These are phyloP conservation scores for Cylindrotheca fusiformis DNA, from an alignment of 108 stramenopile genomes.

Conservation along the genomic window DNA sequence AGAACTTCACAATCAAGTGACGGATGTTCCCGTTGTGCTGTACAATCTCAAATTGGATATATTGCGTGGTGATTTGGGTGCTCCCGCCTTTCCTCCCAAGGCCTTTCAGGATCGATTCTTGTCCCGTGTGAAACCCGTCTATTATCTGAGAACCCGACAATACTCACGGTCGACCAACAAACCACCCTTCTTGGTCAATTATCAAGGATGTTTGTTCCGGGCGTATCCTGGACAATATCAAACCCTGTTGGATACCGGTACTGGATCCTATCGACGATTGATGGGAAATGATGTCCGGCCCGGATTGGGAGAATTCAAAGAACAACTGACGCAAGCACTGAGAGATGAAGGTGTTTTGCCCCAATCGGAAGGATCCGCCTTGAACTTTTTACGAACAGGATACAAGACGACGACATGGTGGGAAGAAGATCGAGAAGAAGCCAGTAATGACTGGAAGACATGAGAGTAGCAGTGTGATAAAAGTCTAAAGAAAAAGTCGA, in stretches of 20 bases:
- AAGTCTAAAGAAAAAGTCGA: no score
- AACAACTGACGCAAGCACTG: constrained; percentile 84
- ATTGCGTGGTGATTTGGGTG: constrained; percentile 89
- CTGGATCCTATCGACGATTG: constrained; percentile 75
- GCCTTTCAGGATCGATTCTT: constrained; percentile 93
- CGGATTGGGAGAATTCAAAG: constrained; percentile 87
- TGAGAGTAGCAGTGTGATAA: no score
- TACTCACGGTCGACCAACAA: constrained; percentile 77
- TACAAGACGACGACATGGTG: constrained; percentile 93
- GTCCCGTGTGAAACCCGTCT: constrained; percentile 81
- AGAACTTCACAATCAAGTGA: constrained; percentile 56
- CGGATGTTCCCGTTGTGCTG: constrained; percentile 62
- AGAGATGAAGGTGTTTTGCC: constrained; percentile 69
- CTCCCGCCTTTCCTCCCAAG: constrained; percentile 86
- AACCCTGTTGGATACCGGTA: constrained; percentile 90
- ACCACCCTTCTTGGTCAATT: constrained; percentile 93
- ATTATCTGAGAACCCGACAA: constrained; percentile 91
- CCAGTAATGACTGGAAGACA: constrained; percentile 76
- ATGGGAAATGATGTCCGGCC: constrained; percentile 64
- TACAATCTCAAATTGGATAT: constrained; percentile 94
- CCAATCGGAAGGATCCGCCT: constrained; percentile 66
- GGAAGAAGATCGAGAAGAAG: constrained; percentile 85
- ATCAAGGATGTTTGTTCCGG: constrained; percentile 92
- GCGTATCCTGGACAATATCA: constrained; percentile 92
- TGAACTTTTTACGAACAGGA: constrained; percentile 82